Percentiles rank a stretch among this genome's conserved stretches.
Evolutionary conservation across 352 stramenopile species (phyloP).

Genomic region (Globisporangium orthogonon): DNA sequence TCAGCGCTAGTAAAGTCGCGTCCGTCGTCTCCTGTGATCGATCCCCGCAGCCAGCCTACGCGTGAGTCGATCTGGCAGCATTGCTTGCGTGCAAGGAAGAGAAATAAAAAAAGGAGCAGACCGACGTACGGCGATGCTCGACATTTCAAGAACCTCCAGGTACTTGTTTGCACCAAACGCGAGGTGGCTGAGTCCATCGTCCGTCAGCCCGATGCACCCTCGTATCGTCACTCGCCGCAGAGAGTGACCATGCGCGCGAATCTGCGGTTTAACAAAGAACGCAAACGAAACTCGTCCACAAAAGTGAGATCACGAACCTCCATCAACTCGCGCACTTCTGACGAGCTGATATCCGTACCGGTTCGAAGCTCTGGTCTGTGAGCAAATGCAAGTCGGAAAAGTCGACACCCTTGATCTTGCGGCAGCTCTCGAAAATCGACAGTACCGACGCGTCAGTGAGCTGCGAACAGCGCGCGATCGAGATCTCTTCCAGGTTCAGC

Average conservation of each 20-base stretch:
- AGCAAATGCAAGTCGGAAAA: constrained; percentile 66
- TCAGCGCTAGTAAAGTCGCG: constrained; percentile 33
- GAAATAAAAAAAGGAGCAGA: background rate
- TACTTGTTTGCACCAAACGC: constrained; percentile 48
- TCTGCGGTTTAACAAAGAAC: constrained; percentile 15
- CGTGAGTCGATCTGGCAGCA: background rate
- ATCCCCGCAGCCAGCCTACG: constrained; percentile 1
- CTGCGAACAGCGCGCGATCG: constrained; percentile 63
- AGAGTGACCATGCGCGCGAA: constrained; percentile 42
- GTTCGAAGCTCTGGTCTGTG: constrained; percentile 58
- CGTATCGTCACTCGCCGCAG: constrained; percentile 52
- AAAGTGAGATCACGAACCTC: background rate
- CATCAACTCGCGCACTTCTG: too few relatives aligned
- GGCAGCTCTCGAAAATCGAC: constrained; percentile 48
- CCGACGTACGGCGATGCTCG: constrained; percentile 60
- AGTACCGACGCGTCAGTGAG: constrained; percentile 44
- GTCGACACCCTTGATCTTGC: constrained; percentile 46
- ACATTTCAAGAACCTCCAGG: constrained; percentile 63
- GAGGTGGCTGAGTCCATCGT: constrained; percentile 51
- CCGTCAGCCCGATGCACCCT: constrained; percentile 52
- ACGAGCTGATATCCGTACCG: constrained; percentile 20
- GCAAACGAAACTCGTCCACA: background rate
- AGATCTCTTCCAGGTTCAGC: constrained; percentile 47
- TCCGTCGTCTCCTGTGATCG: constrained; percentile 48
- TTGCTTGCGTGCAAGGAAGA: background rate